phyloP scores from a whole-genome alignment of 2,329 filamentous ascomycete genomes.

The Monilinia laxa region DNA sequence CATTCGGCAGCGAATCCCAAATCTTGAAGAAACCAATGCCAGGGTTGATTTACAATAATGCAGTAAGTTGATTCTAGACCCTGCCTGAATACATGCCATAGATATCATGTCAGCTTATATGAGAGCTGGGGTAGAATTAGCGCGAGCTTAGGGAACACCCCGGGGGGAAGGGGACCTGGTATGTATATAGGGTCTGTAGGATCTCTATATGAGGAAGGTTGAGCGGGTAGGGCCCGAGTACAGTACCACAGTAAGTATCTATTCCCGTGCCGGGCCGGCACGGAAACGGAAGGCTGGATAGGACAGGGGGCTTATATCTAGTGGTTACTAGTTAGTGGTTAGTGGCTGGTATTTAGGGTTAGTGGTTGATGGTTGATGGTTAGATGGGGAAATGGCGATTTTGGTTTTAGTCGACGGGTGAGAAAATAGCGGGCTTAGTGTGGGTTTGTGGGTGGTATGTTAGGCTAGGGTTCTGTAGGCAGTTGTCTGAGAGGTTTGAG shows the following conservation, averaged over 20 bases:
- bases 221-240: slow-evolving; percentile 13
- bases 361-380: not conserved
- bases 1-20: not conserved
- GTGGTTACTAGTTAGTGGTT: too few species aligned
- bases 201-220: not conserved
- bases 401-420: too few species aligned
- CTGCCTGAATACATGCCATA: not conserved
- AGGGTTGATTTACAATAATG: not conserved
- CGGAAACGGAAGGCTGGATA: too few species aligned
- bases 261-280: not conserved
- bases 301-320: not conserved
- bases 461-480: too few species aligned
- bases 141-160: not conserved
- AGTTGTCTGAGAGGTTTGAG: too few species aligned
- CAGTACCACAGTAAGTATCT: not conserved
- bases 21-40: not conserved
- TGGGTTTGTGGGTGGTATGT: not conserved
- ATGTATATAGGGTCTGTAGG: not conserved
- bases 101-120: slow-evolving; percentile 10
- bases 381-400: not conserved
- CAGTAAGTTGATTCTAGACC: not conserved
- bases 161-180: not conserved
- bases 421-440: too few species aligned
- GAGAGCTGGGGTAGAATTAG: not conserved
- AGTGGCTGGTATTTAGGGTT: too few species aligned